A percentile compares a stretch with the other conserved stretches of the same genome.
phyloP scores from a whole-genome alignment of 2,329 filamentous ascomycete species.

The Ophiostoma perfectum region DNA sequence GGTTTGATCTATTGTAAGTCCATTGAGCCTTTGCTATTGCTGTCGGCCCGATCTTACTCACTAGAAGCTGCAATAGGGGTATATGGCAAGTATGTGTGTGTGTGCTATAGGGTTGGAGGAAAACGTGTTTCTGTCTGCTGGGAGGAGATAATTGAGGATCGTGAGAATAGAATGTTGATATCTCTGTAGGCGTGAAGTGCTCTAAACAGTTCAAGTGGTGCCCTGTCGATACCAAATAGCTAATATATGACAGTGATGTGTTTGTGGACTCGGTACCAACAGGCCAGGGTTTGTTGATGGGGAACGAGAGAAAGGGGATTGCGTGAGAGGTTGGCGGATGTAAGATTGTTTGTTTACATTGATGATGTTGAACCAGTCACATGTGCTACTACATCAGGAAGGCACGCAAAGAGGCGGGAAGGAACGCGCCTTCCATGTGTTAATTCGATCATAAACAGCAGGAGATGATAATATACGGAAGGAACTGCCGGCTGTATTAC shows the following conservation, averaged over 20 bases:
- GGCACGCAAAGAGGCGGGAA: background rate
- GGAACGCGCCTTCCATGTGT: background rate
- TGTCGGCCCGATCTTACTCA: no score
- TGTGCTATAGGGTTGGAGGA: no score
- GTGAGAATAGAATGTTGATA: background rate
- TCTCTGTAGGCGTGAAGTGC: background rate
- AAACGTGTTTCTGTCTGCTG: no score
- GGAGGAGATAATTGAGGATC: background rate
- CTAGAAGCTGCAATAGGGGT: no score
- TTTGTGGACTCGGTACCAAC: background rate
- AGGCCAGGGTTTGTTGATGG: no score
- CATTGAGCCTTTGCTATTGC: no score
- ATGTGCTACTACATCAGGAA: background rate
- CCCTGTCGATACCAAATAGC: background rate
- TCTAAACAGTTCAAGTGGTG: slow-evolving; percentile 11
- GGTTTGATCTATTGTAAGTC: background rate
- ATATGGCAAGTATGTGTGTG: no score
- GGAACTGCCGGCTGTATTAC: background rate
- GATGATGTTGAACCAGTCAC: background rate
- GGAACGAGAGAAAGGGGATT: no score
- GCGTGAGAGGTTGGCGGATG: background rate
- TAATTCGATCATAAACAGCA: background rate
- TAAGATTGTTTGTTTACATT: background rate
- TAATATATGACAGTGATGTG: background rate
- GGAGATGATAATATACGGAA: background rate